A percentile compares a stretch with the other conserved stretches of the same genome.
These are phyloP conservation scores for Diversispora epigaea DNA, from an alignment of 192 early-diverging fungal genomes.

Conservation along the genomic window DNA sequence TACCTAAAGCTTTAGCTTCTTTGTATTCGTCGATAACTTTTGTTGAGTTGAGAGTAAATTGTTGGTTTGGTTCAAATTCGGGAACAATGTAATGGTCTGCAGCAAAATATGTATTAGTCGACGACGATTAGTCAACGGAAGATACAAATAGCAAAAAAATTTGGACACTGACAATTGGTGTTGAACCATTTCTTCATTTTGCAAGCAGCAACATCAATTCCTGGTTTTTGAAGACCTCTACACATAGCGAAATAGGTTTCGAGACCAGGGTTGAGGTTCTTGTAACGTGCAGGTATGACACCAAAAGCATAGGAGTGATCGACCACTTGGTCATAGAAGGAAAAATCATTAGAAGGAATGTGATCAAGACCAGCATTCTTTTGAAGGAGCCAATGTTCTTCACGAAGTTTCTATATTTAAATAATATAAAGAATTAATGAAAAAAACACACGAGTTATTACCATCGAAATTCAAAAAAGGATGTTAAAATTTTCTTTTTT, in stretches of 20 bases:
- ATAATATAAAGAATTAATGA: background rate
- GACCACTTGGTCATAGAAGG: constrained; percentile 92
- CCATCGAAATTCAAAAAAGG: too few relatives aligned
- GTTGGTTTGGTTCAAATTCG: constrained; percentile 74
- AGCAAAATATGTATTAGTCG: background rate
- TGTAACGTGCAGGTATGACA: constrained; percentile 69
- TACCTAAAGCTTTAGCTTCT: constrained; percentile 89
- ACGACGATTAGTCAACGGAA: background rate
- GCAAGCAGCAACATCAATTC: constrained; percentile 87
- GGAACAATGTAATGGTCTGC: constrained; percentile 75
- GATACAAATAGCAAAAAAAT: background rate
- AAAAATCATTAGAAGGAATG: constrained; percentile 93
- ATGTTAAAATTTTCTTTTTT: too few relatives aligned
- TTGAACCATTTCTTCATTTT: constrained; percentile 99
- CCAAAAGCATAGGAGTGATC: constrained; percentile 64
- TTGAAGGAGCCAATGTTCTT: constrained; percentile 77
- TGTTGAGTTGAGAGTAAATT: constrained; percentile 65
- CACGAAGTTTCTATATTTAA: constrained; percentile 54
- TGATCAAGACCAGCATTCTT: constrained; percentile 62
- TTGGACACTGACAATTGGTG: constrained; percentile 87
- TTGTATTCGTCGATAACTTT: constrained; percentile 85
- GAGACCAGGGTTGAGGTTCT: constrained; percentile 53
- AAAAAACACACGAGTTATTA: constrained; percentile 23
- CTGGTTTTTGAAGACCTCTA: constrained; percentile 83
- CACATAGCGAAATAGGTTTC: constrained; percentile 98